Percentiles rank a stretch among this genome's conserved stretches.
Evolutionary conservation across 805 yeast genomes (phyloP).

Genomic region (Spathaspora gorwiae): DNA sequence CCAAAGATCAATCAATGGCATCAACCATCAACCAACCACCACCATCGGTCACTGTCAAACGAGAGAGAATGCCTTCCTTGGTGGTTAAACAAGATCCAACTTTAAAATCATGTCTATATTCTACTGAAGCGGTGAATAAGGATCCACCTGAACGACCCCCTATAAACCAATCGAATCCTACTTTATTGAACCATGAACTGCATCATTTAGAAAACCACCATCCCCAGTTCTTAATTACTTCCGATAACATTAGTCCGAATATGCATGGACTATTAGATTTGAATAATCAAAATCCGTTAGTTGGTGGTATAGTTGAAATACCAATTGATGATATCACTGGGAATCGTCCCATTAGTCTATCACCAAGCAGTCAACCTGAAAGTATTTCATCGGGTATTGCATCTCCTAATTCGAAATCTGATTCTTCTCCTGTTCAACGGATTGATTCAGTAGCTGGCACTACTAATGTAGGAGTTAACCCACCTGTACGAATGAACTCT

Average conservation of each 20-base stretch:
- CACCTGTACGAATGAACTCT: conserved; percentile 7
- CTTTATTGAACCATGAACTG: neutral
- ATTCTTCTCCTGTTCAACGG: neutral
- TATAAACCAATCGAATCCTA: neutral
- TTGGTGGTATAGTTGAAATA: neutral
- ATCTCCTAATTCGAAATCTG: conserved; percentile 2
- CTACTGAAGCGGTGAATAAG: neutral
- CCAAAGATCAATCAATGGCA: neutral
- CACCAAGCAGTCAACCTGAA: neutral
- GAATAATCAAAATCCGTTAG: conserved; percentile 1
- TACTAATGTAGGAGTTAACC: neutral
- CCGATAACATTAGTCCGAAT: conserved; percentile 15
- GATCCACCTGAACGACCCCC: neutral
- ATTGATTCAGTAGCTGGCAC: neutral
- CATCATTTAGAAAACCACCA: conserved; percentile 7
- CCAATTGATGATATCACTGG: conserved; percentile 1
- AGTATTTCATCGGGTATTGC: conserved; percentile 1
- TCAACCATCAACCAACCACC: neutral
- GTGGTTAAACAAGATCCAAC: conserved; percentile 14
- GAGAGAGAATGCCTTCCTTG: conserved; percentile 10
- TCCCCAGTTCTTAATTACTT: conserved; percentile 11
- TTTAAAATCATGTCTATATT: conserved; percentile 15
- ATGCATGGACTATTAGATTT: conserved; percentile 13
- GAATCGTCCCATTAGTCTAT: neutral
- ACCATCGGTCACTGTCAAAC: neutral